These are phyloP conservation scores for Parmelia sp. DNA, from an alignment of 495 filamentous ascomycete species.

Conservation along the genomic window DNA sequence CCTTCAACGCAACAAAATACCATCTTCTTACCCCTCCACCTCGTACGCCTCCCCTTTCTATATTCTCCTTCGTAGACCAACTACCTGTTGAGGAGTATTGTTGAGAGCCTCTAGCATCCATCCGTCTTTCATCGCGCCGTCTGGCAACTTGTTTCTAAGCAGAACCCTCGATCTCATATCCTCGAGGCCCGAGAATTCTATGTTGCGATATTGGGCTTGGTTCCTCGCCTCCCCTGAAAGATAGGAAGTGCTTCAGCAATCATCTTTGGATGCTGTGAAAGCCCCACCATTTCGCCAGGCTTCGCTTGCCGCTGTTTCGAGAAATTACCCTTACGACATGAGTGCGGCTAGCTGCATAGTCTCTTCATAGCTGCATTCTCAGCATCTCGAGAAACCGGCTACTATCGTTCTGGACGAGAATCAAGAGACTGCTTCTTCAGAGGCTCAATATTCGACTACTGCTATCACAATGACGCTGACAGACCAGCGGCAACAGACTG, in stretches of 20 bases:
- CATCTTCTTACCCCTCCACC: neutral
- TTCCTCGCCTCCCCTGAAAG: neutral
- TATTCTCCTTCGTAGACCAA: neutral
- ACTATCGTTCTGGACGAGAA: neutral
- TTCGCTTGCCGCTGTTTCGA: constrained; percentile 3
- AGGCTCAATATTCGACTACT: neutral
- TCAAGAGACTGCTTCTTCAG: neutral
- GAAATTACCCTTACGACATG: constrained; percentile 2
- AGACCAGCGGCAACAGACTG: constrained; percentile 1
- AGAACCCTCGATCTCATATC: neutral
- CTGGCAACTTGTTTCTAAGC: neutral
- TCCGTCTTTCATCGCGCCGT: neutral
- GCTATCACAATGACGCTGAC: constrained; percentile 12
- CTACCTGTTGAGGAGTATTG: no score
- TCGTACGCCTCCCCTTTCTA: neutral
- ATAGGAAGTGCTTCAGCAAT: neutral
- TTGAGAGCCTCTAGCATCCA: neutral
- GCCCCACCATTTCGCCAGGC: neutral
- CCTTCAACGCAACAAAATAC: neutral
- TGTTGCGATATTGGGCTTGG: neutral
- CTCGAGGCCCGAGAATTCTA: neutral
- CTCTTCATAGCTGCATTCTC: constrained; percentile 3
- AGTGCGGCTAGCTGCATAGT: constrained; percentile 19
- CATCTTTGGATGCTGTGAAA: neutral
- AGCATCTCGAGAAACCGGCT: constrained; percentile 10